phyloP scores from a whole-genome alignment of 2,329 filamentous ascomycete genomes.

The Fusarium mangiferae region DNA sequence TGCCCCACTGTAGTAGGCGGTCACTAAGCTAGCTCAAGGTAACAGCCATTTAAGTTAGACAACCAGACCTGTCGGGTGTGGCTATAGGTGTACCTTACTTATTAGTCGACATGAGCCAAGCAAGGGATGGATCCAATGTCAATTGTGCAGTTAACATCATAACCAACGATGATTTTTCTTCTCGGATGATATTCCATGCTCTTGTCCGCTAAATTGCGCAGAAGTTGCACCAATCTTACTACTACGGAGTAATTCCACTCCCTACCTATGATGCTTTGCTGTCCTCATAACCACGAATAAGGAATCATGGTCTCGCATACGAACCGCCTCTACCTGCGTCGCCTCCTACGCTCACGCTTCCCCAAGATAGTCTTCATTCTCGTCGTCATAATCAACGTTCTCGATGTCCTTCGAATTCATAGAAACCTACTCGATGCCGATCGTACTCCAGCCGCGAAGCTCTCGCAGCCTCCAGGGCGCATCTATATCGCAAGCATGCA shows the following conservation, averaged over 20 bases:
- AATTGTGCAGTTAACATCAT: not conserved
- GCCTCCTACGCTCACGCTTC: constrained; percentile 50
- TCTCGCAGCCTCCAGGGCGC: constrained; percentile 49
- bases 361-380: constrained; percentile 50
- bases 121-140: constrained; percentile 10
- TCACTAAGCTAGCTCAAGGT: not conserved
- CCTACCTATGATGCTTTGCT: constrained; percentile 38
- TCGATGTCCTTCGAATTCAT: constrained; percentile 54
- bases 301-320: constrained; percentile 46
- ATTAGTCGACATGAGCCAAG: constrained; percentile 11
- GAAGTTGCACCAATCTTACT: not conserved
- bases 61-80: not conserved
- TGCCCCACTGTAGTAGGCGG: not conserved
- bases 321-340: constrained; percentile 50
- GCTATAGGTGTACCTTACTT: not conserved
- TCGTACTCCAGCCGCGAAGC: constrained; percentile 34
- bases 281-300: constrained; percentile 28
- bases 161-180: constrained; percentile 7
- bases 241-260: not conserved
- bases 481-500: constrained; percentile 77
- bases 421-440: constrained; percentile 46
- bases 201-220: not conserved
- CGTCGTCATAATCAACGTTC: constrained; percentile 50
- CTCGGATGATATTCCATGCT: not conserved
- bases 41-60: not conserved